Percentiles rank a stretch among this genome's conserved stretches.
phyloP scores from a whole-genome alignment of 2,329 filamentous ascomycete species.

The Paecilomyces variotii region DNA sequence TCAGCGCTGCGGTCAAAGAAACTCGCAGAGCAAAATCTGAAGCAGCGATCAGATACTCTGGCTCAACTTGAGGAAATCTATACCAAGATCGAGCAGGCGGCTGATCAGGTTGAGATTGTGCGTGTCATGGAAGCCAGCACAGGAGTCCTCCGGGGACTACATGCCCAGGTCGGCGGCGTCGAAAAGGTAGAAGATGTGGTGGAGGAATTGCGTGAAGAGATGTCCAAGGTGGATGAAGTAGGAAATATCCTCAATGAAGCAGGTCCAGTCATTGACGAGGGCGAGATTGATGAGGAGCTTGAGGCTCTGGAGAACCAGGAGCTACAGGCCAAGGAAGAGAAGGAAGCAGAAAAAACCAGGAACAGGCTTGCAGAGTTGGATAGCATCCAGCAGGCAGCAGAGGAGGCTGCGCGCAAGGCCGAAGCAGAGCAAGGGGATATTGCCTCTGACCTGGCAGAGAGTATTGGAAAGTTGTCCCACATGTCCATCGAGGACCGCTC shows the following conservation, averaged over 20 bases:
- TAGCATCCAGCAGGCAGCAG: conserved; percentile 33
- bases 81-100: conserved; percentile 74
- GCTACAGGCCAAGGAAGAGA: conserved; percentile 37
- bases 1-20: conserved; percentile 78
- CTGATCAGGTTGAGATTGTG: conserved; percentile 76
- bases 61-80: conserved; percentile 77
- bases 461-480: conserved; percentile 30
- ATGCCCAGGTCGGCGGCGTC: conserved; percentile 67
- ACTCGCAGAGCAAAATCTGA: conserved; percentile 64
- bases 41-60: conserved; percentile 64
- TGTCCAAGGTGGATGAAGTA: conserved; percentile 75
- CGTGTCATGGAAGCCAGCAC: conserved; percentile 73
- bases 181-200: conserved; percentile 70
- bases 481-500: conserved; percentile 34
- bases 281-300: conserved; percentile 80
- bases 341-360: conserved; percentile 43
- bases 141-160: conserved; percentile 62
- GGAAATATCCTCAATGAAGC: conserved; percentile 65
- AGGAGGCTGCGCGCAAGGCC: conserved; percentile 27
- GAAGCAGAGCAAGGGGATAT: conserved; percentile 16
- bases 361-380: conserved; percentile 43
- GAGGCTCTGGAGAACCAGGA: conserved; percentile 62
- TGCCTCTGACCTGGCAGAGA: conserved; percentile 29
- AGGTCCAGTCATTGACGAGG: conserved; percentile 59
- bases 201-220: conserved; percentile 68